phyloP scores from a whole-genome alignment of 306 rosid genomes.

The Rosa multiflora region DNA sequence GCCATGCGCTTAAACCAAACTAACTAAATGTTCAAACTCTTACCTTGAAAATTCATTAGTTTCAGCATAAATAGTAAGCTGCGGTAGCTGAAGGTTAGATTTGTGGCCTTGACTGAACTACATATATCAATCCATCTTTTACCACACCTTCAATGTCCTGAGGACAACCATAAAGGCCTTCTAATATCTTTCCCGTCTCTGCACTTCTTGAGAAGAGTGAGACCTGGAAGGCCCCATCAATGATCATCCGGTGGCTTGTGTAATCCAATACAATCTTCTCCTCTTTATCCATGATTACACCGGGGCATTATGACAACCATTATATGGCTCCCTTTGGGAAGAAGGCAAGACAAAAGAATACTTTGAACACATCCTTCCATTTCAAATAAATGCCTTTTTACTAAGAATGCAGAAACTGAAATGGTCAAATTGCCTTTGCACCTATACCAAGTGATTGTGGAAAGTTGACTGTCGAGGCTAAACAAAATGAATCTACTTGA shows the following conservation, averaged over 20 bases:
- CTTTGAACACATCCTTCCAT: not conserved
- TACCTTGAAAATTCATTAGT: too few species aligned
- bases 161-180: conserved; percentile 32
- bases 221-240: conserved; percentile 18
- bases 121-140: conserved; percentile 35
- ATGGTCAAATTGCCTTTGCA: not conserved
- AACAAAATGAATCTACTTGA: not conserved
- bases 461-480: not conserved
- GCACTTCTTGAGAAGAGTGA: conserved; percentile 36
- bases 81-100: not conserved
- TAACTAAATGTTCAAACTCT: too few species aligned
- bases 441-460: not conserved
- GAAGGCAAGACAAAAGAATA: not conserved
- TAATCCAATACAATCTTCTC: conserved; percentile 31
- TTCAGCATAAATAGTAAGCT: too few species aligned
- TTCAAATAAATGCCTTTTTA: not conserved
- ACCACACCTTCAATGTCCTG: conserved; percentile 38
- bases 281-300: conserved; percentile 37
- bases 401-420: not conserved
- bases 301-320: conserved; percentile 14
- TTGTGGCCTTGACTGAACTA: conserved; percentile 31
- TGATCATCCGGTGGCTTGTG: conserved; percentile 30
- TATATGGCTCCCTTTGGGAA: not conserved
- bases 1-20: too few species aligned
- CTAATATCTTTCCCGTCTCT: conserved; percentile 26